A percentile compares a stretch with the other conserved stretches of the same genome.
phyloP scores from a whole-genome alignment of 1,284 basidiomycete genomes.

The Cryptococcus maquisensis region DNA sequence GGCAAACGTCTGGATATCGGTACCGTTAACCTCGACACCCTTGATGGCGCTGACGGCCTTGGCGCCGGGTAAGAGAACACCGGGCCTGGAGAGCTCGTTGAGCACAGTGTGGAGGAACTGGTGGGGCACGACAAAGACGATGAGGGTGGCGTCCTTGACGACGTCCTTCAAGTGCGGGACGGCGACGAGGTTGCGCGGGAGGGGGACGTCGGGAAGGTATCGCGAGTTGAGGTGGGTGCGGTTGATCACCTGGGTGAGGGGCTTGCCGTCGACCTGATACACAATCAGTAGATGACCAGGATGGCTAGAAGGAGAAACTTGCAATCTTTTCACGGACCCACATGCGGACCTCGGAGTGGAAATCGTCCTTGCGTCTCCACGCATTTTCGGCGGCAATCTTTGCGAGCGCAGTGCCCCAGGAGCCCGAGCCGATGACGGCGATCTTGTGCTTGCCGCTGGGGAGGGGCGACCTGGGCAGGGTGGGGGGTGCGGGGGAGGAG shows the following conservation, averaged over 20 bases:
- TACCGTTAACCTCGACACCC: slow-evolving; percentile 54
- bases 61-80: slow-evolving; percentile 48
- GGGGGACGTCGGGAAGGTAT: slow-evolving; percentile 54
- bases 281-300: neutral
- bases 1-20: slow-evolving; percentile 57
- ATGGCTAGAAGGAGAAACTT: slow-evolving; percentile 8
- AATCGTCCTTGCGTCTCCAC: slow-evolving; percentile 44
- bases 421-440: slow-evolving; percentile 55
- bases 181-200: slow-evolving; percentile 56
- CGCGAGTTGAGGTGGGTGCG: slow-evolving; percentile 57
- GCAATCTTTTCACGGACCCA: slow-evolving; percentile 53
- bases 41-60: slow-evolving; percentile 54
- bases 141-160: slow-evolving; percentile 54
- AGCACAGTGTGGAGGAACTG: slow-evolving; percentile 48
- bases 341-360: slow-evolving; percentile 53
- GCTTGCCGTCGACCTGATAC: slow-evolving; percentile 53
- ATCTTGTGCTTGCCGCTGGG: slow-evolving; percentile 53
- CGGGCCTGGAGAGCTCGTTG: slow-evolving; percentile 45
- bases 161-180: slow-evolving; percentile 53
- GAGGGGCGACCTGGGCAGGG: slow-evolving; percentile 41
- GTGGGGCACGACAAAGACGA: slow-evolving; percentile 58
- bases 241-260: slow-evolving; percentile 56
- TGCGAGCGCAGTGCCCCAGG: slow-evolving; percentile 57
- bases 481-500: slow-evolving; percentile 30
- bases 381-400: slow-evolving; percentile 56